Conservation (phyloP, 306 rosid genomes). For the Sophora flavescens region DNA sequence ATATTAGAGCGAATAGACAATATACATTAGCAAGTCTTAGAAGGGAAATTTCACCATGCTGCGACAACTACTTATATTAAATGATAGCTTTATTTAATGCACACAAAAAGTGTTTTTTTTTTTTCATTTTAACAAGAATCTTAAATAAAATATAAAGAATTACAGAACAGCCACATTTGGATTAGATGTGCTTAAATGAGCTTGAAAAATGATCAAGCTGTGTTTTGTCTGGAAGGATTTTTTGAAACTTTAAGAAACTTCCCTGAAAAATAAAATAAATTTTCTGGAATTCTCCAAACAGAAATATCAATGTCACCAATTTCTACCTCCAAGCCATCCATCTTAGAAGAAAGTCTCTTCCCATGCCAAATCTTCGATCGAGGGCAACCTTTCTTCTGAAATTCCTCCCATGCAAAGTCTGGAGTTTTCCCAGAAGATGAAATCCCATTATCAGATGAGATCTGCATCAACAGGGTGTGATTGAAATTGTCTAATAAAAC, state of each 20-base stretch:
- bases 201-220: conserved; percentile 2
- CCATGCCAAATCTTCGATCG: conserved; percentile 79
- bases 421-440: conserved; percentile 88
- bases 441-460: conserved; percentile 71
- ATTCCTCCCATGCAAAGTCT: conserved; percentile 77
- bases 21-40: background rate
- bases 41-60: conserved; percentile 31
- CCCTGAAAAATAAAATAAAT: background rate
- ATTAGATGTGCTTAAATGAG: conserved; percentile 22
- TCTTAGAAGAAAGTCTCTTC: conserved; percentile 78
- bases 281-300: background rate
- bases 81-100: conserved; percentile 12
- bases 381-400: conserved; percentile 71
- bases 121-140: conserved; percentile 15
- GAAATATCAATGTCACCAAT: conserved; percentile 14
- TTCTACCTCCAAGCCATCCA: conserved; percentile 92
- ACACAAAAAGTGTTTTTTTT: background rate
- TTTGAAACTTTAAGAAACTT: background rate
- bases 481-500: conserved; percentile 34
- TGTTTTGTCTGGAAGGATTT: conserved; percentile 14
- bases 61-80: background rate
- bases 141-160: background rate
- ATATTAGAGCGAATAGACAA: conserved; percentile 6
- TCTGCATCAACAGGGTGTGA: conserved; percentile 53
- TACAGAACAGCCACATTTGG: conserved; percentile 1